phyloP scores from a whole-genome alignment of 495 filamentous ascomycete genomes.

The Lophiotrema nucula region DNA sequence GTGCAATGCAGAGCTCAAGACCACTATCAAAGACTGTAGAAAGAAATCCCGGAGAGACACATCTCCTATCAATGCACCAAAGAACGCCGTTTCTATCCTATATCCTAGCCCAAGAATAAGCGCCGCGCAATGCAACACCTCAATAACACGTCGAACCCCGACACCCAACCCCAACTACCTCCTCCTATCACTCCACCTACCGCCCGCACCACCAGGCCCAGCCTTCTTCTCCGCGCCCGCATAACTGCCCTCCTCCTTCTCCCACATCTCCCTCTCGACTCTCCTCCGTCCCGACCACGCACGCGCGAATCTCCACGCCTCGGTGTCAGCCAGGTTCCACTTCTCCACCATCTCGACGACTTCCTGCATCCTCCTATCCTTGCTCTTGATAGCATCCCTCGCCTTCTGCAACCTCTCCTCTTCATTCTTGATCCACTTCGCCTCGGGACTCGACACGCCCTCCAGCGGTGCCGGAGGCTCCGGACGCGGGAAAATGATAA shows the following conservation, averaged over 20 bases:
- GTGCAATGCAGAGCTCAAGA: too few relatives aligned
- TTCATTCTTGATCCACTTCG: constrained; percentile 48
- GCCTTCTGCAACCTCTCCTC: constrained; percentile 28
- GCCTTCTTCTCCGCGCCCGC: constrained; percentile 53
- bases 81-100: too few relatives aligned
- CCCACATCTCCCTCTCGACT: constrained; percentile 66
- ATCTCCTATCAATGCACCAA: too few relatives aligned
- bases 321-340: constrained; percentile 91
- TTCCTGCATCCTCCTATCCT: constrained; percentile 29
- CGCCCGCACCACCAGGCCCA: constrained; percentile 32
- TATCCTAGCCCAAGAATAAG: too few relatives aligned
- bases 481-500: constrained; percentile 17
- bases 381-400: constrained; percentile 52
- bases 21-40: too few relatives aligned
- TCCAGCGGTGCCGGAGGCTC: constrained; percentile 8
- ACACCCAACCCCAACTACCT: too few relatives aligned
- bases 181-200: constrained; percentile 33
- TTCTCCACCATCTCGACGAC: constrained; percentile 71
- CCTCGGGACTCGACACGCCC: constrained; percentile 42
- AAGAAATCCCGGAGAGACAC: too few relatives aligned
- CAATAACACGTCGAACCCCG: too few relatives aligned
- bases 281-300: constrained; percentile 63
- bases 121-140: too few relatives aligned
- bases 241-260: constrained; percentile 66
- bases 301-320: constrained; percentile 87